These are phyloP conservation scores for Synura sp. DNA, from an alignment of 352 stramenopile genomes.

Conservation along the genomic window DNA sequence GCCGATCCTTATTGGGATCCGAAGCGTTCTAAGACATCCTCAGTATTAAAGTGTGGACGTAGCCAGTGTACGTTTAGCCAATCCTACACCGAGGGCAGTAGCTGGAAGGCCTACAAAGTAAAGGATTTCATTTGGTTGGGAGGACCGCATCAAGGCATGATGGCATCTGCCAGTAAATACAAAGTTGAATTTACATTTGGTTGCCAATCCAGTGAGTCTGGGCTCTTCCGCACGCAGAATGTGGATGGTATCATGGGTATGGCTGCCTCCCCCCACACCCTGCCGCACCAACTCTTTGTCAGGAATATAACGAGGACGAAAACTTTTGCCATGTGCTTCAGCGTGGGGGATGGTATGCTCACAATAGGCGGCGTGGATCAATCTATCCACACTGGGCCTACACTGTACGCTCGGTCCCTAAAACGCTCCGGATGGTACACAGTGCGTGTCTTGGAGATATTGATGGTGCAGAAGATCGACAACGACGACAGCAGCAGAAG, in stretches of 20 bases:
- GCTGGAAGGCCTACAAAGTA: constrained; percentile 80
- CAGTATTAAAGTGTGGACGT: constrained; percentile 45
- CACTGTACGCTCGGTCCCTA: not conserved
- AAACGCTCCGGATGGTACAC: constrained; percentile 35
- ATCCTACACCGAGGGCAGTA: constrained; percentile 85
- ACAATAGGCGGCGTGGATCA: constrained; percentile 75
- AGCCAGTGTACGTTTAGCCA: constrained; percentile 76
- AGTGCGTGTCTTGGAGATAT: constrained; percentile 26
- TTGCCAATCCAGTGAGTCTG: constrained; percentile 52
- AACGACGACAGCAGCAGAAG: constrained; percentile 30
- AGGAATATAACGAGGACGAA: constrained; percentile 67
- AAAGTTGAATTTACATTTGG: constrained; percentile 47
- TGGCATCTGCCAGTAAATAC: constrained; percentile 28
- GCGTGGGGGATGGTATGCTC: constrained; percentile 73
- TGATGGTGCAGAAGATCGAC: not conserved
- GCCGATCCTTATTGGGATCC: constrained; percentile 57
- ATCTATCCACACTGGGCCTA: constrained; percentile 51
- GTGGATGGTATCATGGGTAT: constrained; percentile 96
- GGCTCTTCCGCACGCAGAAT: constrained; percentile 65
- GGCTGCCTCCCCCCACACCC: constrained; percentile 48
- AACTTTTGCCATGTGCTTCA: constrained; percentile 88
- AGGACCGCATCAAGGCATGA: constrained; percentile 41
- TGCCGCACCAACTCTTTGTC: constrained; percentile 72
- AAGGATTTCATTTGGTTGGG: constrained; percentile 61
- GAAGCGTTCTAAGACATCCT: constrained; percentile 48